Evolutionary conservation across 108 stramenopile species (phyloP).

Genomic region (Pseudonitzschia multistriata): DNA sequence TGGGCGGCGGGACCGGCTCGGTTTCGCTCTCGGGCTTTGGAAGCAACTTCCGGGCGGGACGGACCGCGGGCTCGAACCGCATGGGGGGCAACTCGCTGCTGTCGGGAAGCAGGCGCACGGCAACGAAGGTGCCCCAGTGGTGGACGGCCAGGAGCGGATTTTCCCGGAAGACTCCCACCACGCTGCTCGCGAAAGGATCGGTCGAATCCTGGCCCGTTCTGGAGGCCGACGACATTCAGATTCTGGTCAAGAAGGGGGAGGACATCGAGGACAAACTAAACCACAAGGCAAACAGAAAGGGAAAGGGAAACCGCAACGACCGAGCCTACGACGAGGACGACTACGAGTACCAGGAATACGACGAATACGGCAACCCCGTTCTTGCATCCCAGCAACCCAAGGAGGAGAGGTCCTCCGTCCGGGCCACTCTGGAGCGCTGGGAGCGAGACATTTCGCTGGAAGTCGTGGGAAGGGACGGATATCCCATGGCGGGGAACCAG

Average conservation of each 20-base stretch:
- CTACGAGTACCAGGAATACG: not conserved
- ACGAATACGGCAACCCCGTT: not conserved
- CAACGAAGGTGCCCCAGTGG: not conserved
- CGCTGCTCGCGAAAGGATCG: not conserved
- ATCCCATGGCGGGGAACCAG: conserved; percentile 1
- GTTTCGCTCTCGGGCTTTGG: not conserved
- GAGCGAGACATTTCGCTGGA: not conserved
- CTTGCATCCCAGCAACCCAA: too few species aligned
- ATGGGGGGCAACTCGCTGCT: not conserved
- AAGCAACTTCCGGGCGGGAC: too few species aligned
- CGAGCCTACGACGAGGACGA: not conserved
- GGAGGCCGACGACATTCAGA: conserved; percentile 12
- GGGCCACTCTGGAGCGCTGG: conserved; percentile 7
- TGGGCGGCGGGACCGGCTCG: not conserved
- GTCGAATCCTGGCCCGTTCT: conserved; percentile 5
- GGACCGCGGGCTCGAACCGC: too few species aligned
- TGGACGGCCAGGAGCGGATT: not conserved
- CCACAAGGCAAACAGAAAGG: not conserved
- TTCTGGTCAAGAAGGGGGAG: conserved; percentile 4
- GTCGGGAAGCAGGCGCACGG: not conserved
- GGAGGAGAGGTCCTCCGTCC: not conserved
- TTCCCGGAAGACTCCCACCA: conserved; percentile 7
- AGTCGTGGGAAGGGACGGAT: conserved; percentile 5
- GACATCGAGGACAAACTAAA: not conserved
- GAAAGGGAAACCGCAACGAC: not conserved